A percentile compares a stretch with the other conserved stretches of the same genome.
Conservation (phyloP, 2,329 filamentous ascomycete species). For the Alternaria conjuncta region DNA sequence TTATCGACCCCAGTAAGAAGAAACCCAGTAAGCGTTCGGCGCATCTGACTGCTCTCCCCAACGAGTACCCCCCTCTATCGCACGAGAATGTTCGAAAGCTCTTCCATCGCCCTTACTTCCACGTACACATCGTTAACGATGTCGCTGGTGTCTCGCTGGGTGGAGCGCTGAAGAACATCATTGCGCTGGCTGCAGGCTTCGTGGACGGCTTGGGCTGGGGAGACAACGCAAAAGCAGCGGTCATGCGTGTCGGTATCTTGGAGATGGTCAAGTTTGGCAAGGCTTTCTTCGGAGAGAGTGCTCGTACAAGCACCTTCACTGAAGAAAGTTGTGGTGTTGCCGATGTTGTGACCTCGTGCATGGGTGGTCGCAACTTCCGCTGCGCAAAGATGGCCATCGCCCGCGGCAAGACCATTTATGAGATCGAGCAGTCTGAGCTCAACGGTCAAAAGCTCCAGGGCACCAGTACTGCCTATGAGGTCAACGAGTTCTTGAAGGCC, state of each 20-base stretch:
- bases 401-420: constrained; percentile 78
- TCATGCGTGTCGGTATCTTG: constrained; percentile 94
- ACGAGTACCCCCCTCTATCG: constrained; percentile 84
- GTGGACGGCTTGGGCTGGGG: constrained; percentile 96
- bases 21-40: constrained; percentile 68
- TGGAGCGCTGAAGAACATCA: constrained; percentile 95
- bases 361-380: constrained; percentile 89
- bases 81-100: constrained; percentile 82
- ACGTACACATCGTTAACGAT: constrained; percentile 90
- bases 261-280: constrained; percentile 98
- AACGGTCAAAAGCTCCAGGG: constrained; percentile 98
- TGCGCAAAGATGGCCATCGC: constrained; percentile 89
- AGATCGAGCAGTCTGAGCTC: constrained; percentile 86
- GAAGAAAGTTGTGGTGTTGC: constrained; percentile 95
- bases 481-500: constrained; percentile 84
- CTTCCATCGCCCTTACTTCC: constrained; percentile 97
- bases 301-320: constrained; percentile 87
- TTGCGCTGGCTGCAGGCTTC: constrained; percentile 92
- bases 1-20: constrained; percentile 59
- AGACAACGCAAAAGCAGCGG: constrained; percentile 97
- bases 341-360: constrained; percentile 93
- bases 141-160: constrained; percentile 96
- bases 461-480: constrained; percentile 88
- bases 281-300: constrained; percentile 85
- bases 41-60: constrained; percentile 75